Conservation (phyloP, 441 rosid genomes). For the Gossypium trilobum region DNA sequence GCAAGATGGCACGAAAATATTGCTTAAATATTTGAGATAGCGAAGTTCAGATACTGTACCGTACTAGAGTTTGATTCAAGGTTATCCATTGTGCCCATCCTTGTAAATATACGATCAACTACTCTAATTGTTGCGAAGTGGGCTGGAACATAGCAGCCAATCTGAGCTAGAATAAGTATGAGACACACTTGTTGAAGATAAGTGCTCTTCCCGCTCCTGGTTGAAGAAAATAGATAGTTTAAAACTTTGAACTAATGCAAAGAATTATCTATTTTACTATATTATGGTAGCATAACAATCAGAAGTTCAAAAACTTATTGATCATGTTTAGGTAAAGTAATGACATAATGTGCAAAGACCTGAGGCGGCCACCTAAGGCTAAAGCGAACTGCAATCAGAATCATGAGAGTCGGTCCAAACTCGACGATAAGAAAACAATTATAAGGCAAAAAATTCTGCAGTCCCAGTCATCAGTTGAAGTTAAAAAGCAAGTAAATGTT, state of each 20-base stretch:
- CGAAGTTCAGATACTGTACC: slow-evolving; percentile 33
- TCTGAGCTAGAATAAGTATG: slow-evolving; percentile 88
- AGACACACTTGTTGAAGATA: slow-evolving; percentile 96
- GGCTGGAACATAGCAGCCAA: slow-evolving; percentile 93
- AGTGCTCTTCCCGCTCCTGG: slow-evolving; percentile 99
- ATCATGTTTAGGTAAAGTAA: background rate
- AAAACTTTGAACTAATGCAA: slow-evolving; percentile 21
- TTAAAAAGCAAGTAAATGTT: background rate
- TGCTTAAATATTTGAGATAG: background rate
- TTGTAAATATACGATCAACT: slow-evolving; percentile 85
- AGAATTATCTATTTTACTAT: background rate
- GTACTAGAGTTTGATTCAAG: slow-evolving; percentile 93
- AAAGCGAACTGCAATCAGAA: background rate
- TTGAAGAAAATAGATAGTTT: slow-evolving; percentile 16
- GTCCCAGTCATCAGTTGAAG: slow-evolving; percentile 3
- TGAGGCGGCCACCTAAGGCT: background rate
- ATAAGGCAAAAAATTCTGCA: background rate
- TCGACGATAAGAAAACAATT: background rate
- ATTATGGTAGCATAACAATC: background rate
- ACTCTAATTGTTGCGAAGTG: slow-evolving; percentile 75
- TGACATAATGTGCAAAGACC: background rate
- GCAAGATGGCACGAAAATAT: background rate
- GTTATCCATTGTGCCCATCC: slow-evolving; percentile 89
- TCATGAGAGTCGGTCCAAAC: background rate
- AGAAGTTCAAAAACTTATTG: background rate